Base-by-base conservation (phyloP, 1,284 basidiomycete genomes). In the Xerocomus amazonicus region DNA sequence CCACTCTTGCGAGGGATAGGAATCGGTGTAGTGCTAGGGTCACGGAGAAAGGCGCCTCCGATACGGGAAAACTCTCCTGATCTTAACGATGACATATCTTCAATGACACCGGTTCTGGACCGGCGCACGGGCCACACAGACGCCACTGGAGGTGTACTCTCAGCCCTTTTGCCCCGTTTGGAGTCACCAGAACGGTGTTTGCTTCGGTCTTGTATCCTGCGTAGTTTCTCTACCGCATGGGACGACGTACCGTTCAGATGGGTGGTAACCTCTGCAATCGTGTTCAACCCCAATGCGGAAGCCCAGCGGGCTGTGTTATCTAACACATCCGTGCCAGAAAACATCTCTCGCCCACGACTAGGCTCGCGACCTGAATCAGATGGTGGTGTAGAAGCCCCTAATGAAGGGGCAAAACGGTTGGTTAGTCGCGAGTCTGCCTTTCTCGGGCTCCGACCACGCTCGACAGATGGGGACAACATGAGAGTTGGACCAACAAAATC, bases 391-490 rank as follows among this genome's bases (percentile, higher is more conserved):
- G 66, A 63, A 31, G 58, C 58, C 17, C 47, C 59, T 41, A 56
- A 34, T 23, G 62, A 67, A 41, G 53, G 53, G 14, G 61, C 45
- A 37, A 62, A 67, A 5, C 61, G 63, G 40, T 29, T 73, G 4
- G 69, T 61, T 8, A 75, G 73, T 10, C 69, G 71, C 14, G 67
- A 70, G 31, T 52, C 55, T 27, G 48, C 40, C 47, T 71, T 74
- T 48, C 58, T 66, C 13, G 61, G 64, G 35, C 65, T 63, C 31
- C 76, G 72, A 29, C 74, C 75, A 28, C 76, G 74, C 47, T 72
- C 70, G 9, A 63, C 48, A 0, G 50, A 53, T 7, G 59, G 36
- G 9, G 71, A 66, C 8, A 67, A 66, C 26, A 65, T 38, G 43
- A 65, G 49, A 6, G 65, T 59, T 5, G 70, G 63, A 27, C 69